Evolutionary conservation across 1,284 basidiomycete species (phyloP).

Genomic region (Apiotrichum porosum): DNA sequence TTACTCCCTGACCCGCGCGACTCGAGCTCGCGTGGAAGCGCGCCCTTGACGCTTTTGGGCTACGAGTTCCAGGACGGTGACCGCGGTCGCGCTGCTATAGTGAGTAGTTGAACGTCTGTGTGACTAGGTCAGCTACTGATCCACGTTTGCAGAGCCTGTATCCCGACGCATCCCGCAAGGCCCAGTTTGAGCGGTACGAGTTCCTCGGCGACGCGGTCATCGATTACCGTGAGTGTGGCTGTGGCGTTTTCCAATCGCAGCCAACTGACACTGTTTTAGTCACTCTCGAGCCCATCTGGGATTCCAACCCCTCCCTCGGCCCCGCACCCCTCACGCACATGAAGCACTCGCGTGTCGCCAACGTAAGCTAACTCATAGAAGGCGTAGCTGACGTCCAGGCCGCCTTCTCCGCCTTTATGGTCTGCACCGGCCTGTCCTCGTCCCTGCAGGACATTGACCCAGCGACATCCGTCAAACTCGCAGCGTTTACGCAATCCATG

Average conservation of each 20-base stretch:
- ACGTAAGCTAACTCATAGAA: too few relatives aligned
- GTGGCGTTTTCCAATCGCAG: background rate
- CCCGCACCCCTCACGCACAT: constrained; percentile 24
- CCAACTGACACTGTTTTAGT: constrained; percentile 12
- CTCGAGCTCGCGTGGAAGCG: too few relatives aligned
- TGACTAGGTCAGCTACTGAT: background rate
- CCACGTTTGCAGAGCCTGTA: background rate
- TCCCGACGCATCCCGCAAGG: background rate
- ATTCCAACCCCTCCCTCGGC: constrained; percentile 15
- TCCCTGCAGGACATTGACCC: constrained; percentile 12
- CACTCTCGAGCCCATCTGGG: constrained; percentile 21
- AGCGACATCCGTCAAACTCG: background rate
- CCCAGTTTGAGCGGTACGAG: constrained; percentile 20
- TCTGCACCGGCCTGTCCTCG: constrained; percentile 15
- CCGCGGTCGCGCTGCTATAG: constrained; percentile 13
- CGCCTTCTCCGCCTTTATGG: constrained; percentile 18
- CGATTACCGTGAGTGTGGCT: constrained; percentile 27
- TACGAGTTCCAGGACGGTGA: constrained; percentile 25
- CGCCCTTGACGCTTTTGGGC: constrained; percentile 20
- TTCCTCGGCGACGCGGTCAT: constrained; percentile 30
- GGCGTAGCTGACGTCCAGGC: too few relatives aligned
- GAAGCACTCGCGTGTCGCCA: constrained; percentile 22
- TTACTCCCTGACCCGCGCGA: background rate
- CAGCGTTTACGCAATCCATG: constrained; percentile 6
- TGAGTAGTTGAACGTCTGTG: constrained; percentile 7